Base-by-base conservation (phyloP, 441 rosid species). In the Isatis lusitanica region DNA sequence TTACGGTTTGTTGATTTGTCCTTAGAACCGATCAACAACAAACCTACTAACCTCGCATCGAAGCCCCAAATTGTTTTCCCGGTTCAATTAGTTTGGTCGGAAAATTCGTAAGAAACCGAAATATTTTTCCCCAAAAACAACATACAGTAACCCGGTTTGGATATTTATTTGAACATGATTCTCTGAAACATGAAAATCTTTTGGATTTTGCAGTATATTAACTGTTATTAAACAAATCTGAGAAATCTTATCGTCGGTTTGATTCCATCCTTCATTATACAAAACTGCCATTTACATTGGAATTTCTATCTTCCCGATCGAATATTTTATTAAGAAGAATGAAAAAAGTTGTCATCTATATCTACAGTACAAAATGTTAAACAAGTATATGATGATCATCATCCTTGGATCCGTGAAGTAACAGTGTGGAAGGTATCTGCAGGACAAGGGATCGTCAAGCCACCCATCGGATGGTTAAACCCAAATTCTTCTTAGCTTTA, bases 381-480 rank as follows among this genome's bases (percentile, higher is more conserved):
- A 17, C 11, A 36, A 36, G 1, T 0, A 28, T 8, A 11, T 18
- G 33, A 35, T 40, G 18, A 62, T 53, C 44, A 57, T 30, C 67
- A 65, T 39, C 61, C 53, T 58, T 81, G 67, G 50, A 75, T 67
- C 26, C 4, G 56, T 38, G 85, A 83, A 38, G 81, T 80, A 73
- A 82, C 77, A 15, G 64, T 58, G 10, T 66, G 55, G 28, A 58
- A 66, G 0, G 12, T 17, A 30, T 47, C 16, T 52, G 40, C 35
- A 18, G 62, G 69, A 70, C 87, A 84, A 7, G 92, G 92, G 72
- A 87, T 79, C 3, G 87, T 86, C 8, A 87, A 80, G 17, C 83
- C 85, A 1, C 90, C 93, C 90, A 76, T 83, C 0, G 89, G 87
- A 77, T 87, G 87, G 73, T 69, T 40, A 40, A 78, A 84, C 0